A percentile compares a stretch with the other conserved stretches of the same genome.
These are phyloP conservation scores for Nitzschia inconspicua DNA, from an alignment of 108 stramenopile genomes.

Conservation along the genomic window DNA sequence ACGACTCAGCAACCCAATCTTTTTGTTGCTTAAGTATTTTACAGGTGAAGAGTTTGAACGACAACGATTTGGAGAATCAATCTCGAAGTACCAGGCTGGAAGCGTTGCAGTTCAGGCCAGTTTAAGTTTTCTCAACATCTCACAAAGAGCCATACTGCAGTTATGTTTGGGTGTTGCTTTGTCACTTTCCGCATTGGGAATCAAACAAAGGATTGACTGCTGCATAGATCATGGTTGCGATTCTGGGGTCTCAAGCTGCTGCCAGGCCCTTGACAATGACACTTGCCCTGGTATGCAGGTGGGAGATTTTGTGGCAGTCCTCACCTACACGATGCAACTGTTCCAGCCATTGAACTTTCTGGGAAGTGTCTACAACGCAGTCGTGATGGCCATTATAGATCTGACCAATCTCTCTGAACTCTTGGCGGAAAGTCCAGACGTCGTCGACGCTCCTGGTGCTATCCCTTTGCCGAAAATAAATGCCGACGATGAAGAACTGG, in stretches of 20 bases:
- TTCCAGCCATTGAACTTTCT: constrained; percentile 96
- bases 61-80: constrained; percentile 66
- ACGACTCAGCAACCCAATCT: too few species aligned
- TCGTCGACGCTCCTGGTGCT: constrained; percentile 83
- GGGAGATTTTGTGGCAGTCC: constrained; percentile 94
- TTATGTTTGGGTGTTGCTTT: constrained; percentile 75
- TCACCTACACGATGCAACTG: constrained; percentile 83
- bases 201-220: constrained; percentile 60
- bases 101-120: constrained; percentile 82
- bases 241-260: constrained; percentile 56
- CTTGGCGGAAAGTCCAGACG: constrained; percentile 86
- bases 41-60: constrained; percentile 86
- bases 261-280: constrained; percentile 32
- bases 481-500: constrained; percentile 62
- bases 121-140: constrained; percentile 84
- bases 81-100: constrained; percentile 75
- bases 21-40: too few species aligned
- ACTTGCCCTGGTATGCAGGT: constrained; percentile 84
- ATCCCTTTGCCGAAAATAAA: constrained; percentile 40
- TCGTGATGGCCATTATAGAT: constrained; percentile 92
- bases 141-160: constrained; percentile 86
- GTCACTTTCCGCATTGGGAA: constrained; percentile 59
- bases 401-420: constrained; percentile 89
- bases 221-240: constrained; percentile 65
- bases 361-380: constrained; percentile 86